Percentiles rank a stretch among this genome's conserved stretches.
Evolutionary conservation across 2,329 filamentous ascomycete species (phyloP).

Genomic region (Onygenales sp.): DNA sequence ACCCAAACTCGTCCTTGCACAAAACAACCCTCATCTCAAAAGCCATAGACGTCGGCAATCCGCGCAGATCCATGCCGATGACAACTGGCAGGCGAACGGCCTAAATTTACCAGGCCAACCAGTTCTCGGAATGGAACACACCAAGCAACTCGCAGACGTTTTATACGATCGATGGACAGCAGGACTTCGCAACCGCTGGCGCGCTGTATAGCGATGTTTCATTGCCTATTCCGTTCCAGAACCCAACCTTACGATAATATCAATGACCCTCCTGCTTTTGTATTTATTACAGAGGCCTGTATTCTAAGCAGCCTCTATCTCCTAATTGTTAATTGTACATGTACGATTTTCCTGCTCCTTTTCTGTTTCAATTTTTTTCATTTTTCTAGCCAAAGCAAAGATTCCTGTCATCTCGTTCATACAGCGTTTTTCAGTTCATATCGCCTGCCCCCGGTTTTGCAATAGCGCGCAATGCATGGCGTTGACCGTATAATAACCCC

Average conservation of each 20-base stretch:
- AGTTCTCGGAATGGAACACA: constrained; percentile 78
- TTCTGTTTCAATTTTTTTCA: background rate
- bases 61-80: constrained; percentile 23
- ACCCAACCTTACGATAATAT: background rate
- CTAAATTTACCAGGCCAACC: constrained; percentile 46
- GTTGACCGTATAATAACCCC: background rate
- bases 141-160: constrained; percentile 78
- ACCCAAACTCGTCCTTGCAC: constrained; percentile 63
- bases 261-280: background rate
- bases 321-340: background rate
- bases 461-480: background rate
- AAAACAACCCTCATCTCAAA: constrained; percentile 77
- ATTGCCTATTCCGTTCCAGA: too few species aligned
- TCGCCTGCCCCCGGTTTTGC: background rate
- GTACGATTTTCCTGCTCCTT: background rate
- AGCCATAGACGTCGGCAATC: constrained; percentile 61
- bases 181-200: constrained; percentile 65
- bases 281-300: background rate
- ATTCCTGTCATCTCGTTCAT: background rate
- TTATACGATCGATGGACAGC: constrained; percentile 87
- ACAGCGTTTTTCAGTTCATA: background rate
- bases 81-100: constrained; percentile 26
- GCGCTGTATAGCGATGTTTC: constrained; percentile 18
- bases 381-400: background rate
- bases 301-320: background rate